Evolutionary conservation across 768 basidiomycete genomes (phyloP), one percentile per base, ranked within the genome.

Genomic region (Trametes elegans): DNA sequence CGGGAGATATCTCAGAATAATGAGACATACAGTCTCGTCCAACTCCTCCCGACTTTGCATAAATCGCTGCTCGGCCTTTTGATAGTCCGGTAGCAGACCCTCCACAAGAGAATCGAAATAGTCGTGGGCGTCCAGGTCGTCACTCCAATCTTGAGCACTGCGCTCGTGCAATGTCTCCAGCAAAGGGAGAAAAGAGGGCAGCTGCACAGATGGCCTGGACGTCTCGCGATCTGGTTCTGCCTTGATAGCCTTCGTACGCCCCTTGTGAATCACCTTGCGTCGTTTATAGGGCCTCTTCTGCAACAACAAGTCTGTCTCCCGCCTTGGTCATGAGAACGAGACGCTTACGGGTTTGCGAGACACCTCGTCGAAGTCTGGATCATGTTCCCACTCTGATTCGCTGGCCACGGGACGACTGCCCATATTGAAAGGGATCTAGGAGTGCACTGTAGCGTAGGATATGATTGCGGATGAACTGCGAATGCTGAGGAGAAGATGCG

Each of bases 61-160:
- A 6, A 64, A 50, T n/a, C 26, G 49, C 11, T 63, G 57, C 52
- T 73, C 68, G 13, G 66, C 67, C 38, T 67, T 67, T 26, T 73
- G 51, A 21, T 65, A 71, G 44, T 78, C 72, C 16, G 70, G 66
- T 18, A 76, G 63, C 5, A 73, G 38, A 5, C 50, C 46, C 21
- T 69, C 67, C 38, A 76, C 70, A 24, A 64, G 57, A 11, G 63
- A 49, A 34, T 77, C 76, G 55, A 77, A 75, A 5, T 70, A 57
- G 29, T 53, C 58, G 32, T 41, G 42, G 2, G 43, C 48, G 49
- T 52, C 61, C 36, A 0, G 13, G 19, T 47, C 44, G 27, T 36
- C 39, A 3, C 24, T 11, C 47, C 40, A 52, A 8, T 52, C 49
- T 11, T 45, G 8, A 5, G 48, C 11, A 4, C 40, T 24, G 7